Base-by-base conservation (phyloP, 352 stramenopile genomes). In the Pythium myriotylum region DNA sequence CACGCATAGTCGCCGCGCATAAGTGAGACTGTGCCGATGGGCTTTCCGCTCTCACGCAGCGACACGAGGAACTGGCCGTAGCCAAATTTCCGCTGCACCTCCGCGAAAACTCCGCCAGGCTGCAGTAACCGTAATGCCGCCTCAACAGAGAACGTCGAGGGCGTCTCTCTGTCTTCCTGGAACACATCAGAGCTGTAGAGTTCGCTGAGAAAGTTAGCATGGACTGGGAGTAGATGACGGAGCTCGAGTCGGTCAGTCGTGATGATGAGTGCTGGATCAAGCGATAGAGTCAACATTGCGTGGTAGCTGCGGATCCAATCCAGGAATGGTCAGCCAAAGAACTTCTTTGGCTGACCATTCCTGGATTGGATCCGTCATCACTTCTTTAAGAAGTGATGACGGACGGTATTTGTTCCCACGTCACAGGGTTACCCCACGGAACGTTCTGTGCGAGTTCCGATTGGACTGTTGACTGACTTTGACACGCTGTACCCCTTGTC, bases 21-120 rank as follows among this genome's bases (percentile, higher is more conserved):
- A 24, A 66, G 59, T 20, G 59, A 66, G 27, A 66, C 49, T 12
- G 59, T 66, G 41, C 59, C 59, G 17, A 66, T 66, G 8, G 50
- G 49, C 35, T 16, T 32, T 8, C 20, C 16, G 2, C 49, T 59
- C 24, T 54, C 49, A 9, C 50, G 49, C 27, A 59, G 50, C 32
- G 41, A 42, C 39, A 66, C 59, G 19, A 66, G 59, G 32, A 66
- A 66, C 45, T 66, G 59, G n/a, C 59, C 50, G 33, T 66, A 66
- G 19, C 59, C 59, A 19, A 66, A 66, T 33, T 54, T 53, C 49
- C 59, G 49, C 41, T 59, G 59, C 17, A 66, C 59, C 9, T 54
- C 42, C 16, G 23, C 50, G 27, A 66, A 66, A 17, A 51, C 20
- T n/a, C 59, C 49, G 49, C 33, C 49, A 0, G 49, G 49, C 14